Evolutionary conservation across 139 green algal species (phyloP), one percentile per base, ranked within the genome.

Genomic region (Diplosphaera chodatii): DNA sequence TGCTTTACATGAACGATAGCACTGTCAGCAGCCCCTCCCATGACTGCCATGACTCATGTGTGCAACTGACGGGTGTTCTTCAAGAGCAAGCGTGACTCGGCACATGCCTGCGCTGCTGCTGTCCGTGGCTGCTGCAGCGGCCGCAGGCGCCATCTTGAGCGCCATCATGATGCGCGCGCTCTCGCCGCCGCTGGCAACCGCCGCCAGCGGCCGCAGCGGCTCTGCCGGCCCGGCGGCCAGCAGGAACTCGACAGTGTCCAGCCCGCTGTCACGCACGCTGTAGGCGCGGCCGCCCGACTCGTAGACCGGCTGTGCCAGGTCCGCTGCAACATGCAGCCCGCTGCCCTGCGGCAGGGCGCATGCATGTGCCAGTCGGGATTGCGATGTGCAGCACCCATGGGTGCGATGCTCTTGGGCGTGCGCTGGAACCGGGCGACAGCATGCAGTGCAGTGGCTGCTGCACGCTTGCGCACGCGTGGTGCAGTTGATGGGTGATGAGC

Each of bases 151-250:
- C 25, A 89, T 86, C 69, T 95, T 95, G 18, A 96, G 83, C 0
- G 90, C 90, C 21, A 96, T 80, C 90, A 95, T 93, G 37, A 96
- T 69, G 16, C 90, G 86, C 1, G 90, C 84, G 16, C 68, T 79
- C 72, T 96, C 90, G 3, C 90, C 90, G 34, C 90, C 90, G 8
- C 87, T 93, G 1, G 89, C 90, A 21, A 91, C 82, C 0, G 77
- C 76, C 22, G 78, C 76, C 71, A 96, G 82, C 22, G 90, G 79
- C 37, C 86, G 79, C 64, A 95, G 77, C 21, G 89, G 86, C 83
- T 96, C 90, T 3, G 74, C 56, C 0, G 84, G 90, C 23, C 90
- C 89, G 3, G 90, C 82, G 13, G 86, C 80, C 40, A 93, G 75
- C 63, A 92, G 75, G 37, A 94, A 93, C 68, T 91, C 82, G 5